Evolutionary conservation across 345 rosid genomes (phyloP).

Genomic region (Lumnitzera racemosa): DNA sequence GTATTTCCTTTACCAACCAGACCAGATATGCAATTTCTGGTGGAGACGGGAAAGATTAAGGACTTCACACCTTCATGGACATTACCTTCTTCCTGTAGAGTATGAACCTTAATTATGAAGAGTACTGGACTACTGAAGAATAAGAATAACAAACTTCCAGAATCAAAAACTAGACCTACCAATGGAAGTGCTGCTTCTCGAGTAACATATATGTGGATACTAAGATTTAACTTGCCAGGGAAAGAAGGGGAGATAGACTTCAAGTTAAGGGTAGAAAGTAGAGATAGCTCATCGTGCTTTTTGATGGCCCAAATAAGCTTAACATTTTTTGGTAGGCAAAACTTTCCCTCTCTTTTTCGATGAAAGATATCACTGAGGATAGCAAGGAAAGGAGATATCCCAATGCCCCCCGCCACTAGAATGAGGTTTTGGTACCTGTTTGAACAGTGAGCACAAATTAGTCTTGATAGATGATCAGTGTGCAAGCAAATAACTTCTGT

Average conservation of each 20-base stretch:
- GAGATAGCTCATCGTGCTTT: conserved; percentile 64
- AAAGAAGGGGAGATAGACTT: conserved; percentile 52
- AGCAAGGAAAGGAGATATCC: conserved; percentile 84
- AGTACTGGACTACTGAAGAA: too few relatives aligned
- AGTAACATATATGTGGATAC: conserved; percentile 54
- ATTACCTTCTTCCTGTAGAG: conserved; percentile 71
- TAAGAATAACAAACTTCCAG: not conserved
- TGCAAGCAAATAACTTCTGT: not conserved
- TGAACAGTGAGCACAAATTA: conserved; percentile 2
- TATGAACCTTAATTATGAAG: not conserved
- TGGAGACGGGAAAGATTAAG: conserved; percentile 25
- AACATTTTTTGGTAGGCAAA: conserved; percentile 61
- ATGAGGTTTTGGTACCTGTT: conserved; percentile 72
- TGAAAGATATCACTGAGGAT: conserved; percentile 72
- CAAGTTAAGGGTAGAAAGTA: conserved; percentile 49
- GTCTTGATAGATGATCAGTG: too few relatives aligned
- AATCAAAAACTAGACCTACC: conserved; percentile 24
- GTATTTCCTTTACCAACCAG: conserved; percentile 73
- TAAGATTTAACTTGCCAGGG: conserved; percentile 45
- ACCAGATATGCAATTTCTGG: conserved; percentile 46
- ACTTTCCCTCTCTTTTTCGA: conserved; percentile 54
- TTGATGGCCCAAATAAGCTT: conserved; percentile 79
- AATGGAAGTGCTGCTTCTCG: conserved; percentile 60
- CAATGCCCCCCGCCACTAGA: conserved; percentile 91
- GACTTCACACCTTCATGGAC: conserved; percentile 15